Conservation (phyloP, 495 filamentous ascomycete genomes). For the Hypoxylon lienhwacheense region DNA sequence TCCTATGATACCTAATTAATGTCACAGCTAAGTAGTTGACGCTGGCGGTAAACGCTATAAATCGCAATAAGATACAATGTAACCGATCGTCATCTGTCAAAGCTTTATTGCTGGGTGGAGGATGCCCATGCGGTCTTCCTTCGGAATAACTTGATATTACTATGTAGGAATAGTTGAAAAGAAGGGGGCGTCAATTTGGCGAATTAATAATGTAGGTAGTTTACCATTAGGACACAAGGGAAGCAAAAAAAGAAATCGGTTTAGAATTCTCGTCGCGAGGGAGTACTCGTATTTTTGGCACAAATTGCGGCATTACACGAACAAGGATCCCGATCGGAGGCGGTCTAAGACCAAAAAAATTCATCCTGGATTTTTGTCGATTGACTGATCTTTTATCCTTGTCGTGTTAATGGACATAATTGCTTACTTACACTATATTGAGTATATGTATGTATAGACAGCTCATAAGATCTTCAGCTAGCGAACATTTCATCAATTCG, state of each 20-base stretch:
- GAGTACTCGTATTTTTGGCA: conserved; percentile 14
- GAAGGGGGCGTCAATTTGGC: no score
- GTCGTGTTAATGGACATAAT: background rate
- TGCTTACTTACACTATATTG: background rate
- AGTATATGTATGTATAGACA: background rate
- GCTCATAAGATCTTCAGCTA: background rate
- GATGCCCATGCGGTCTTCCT: no score
- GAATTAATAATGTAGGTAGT: background rate
- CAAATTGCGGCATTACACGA: conserved; percentile 11
- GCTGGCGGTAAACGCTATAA: background rate
- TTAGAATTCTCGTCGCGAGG: no score
- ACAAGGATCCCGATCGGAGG: background rate
- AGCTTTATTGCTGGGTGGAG: no score
- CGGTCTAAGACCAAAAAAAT: background rate
- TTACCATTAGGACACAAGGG: no score
- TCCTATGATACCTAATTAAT: background rate
- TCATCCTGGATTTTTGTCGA: conserved; percentile 14
- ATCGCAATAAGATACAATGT: background rate
- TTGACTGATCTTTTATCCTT: conserved; percentile 10
- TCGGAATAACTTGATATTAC: no score
- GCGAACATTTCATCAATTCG: conserved; percentile 1
- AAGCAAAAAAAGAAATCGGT: no score
- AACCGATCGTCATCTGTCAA: background rate
- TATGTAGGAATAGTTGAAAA: no score
- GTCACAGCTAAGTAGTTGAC: background rate